These are phyloP conservation scores for Spergularia bocconei DNA, from an alignment of 148 eudicot species.

Conservation along the genomic window DNA sequence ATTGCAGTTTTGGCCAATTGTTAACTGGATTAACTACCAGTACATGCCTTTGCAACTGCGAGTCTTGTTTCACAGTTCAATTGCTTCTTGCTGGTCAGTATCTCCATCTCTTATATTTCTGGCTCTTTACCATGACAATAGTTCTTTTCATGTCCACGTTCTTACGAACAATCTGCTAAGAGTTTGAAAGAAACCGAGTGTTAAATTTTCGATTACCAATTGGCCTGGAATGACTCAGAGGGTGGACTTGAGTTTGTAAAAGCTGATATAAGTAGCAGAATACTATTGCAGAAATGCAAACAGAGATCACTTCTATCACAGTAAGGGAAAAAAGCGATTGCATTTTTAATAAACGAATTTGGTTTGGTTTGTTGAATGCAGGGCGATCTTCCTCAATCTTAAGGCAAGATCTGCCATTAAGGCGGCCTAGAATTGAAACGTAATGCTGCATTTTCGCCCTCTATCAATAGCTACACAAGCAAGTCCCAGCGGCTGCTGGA, in stretches of 20 bases:
- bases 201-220: no score
- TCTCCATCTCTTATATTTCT: neutral
- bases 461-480: neutral
- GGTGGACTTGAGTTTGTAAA: no score
- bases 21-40: constrained; percentile 65
- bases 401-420: constrained; percentile 49
- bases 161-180: no score
- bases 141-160: no score
- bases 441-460: neutral
- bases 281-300: no score
- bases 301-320: neutral
- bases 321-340: neutral
- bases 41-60: constrained; percentile 67
- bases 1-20: constrained; percentile 58
- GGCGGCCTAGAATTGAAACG: constrained; percentile 29
- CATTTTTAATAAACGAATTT: neutral
- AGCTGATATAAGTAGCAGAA: no score
- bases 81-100: constrained; percentile 60
- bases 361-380: constrained; percentile 18
- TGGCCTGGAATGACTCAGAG: no score
- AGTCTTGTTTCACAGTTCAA: constrained; percentile 49
- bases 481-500: neutral
- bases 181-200: no score
- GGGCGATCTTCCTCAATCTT: constrained; percentile 59
- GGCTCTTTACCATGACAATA: neutral